Conservation (phyloP, 495 filamentous ascomycete species). For the Neurospora discreta region DNA sequence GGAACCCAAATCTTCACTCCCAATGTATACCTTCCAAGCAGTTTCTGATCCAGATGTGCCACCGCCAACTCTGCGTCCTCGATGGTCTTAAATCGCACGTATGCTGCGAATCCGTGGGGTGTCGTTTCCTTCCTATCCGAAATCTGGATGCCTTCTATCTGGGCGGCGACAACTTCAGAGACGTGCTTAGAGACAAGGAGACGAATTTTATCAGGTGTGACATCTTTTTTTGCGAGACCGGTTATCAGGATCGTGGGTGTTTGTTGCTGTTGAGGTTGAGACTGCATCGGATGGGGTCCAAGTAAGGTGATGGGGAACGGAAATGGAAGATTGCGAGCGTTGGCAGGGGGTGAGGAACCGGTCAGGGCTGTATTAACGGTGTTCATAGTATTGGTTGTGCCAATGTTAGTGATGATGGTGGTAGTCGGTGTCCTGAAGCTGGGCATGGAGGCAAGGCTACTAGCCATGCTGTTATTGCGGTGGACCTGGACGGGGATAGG, state of each 20-base stretch:
- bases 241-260: not conserved
- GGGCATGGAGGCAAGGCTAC: not conserved
- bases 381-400: not conserved
- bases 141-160: not conserved
- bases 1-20: not conserved
- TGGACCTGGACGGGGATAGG: not conserved
- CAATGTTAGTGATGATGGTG: not conserved
- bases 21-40: not conserved
- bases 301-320: not conserved
- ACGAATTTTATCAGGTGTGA: not conserved
- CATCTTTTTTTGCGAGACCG: not conserved
- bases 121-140: not conserved
- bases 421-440: not conserved
- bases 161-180: not conserved
- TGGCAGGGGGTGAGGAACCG: not conserved
- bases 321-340: not conserved
- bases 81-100: slow-evolving; percentile 2
- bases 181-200: not conserved
- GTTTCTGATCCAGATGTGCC: not conserved
- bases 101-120: not conserved
- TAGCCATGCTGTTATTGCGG: not conserved
- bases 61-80: not conserved
- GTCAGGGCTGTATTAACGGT: not conserved
- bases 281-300: not conserved
- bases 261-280: not conserved